Percentiles rank a stretch among this genome's conserved stretches.
Conservation (phyloP, 345 rosid genomes). For the Arabidopsis suecica region DNA sequence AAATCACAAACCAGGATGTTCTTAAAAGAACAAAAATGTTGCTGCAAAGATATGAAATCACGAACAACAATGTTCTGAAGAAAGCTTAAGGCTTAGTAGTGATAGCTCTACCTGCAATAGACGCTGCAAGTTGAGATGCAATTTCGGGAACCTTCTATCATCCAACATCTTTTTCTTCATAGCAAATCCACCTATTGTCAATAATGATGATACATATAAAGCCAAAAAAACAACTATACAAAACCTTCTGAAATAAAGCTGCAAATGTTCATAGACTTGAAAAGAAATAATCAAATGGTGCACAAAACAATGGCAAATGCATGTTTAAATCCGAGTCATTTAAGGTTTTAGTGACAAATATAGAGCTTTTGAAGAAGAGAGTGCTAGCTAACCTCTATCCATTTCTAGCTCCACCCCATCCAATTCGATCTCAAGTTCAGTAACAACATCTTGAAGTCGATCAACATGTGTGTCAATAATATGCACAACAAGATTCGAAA, state of each 20-base stretch:
- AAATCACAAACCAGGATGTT: conserved; percentile 8
- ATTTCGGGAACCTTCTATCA: conserved; percentile 88
- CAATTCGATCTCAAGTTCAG: conserved; percentile 88
- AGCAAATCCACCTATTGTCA: conserved; percentile 71
- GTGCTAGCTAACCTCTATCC: conserved; percentile 77
- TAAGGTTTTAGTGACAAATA: background rate
- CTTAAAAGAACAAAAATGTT: background rate
- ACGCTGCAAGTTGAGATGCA: conserved; percentile 94
- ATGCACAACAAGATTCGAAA: conserved; percentile 90
- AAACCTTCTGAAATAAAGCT: background rate
- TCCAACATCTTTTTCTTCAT: conserved; percentile 93
- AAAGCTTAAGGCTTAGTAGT: conserved; percentile 6
- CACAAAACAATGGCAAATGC: background rate
- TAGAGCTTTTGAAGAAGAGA: conserved; percentile 24
- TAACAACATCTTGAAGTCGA: conserved; percentile 90
- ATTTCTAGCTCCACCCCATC: conserved; percentile 87
- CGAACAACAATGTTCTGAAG: background rate
- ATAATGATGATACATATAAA: background rate
- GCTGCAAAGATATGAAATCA: conserved; percentile 59
- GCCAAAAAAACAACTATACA: conserved; percentile 1
- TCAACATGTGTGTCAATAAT: conserved; percentile 89
- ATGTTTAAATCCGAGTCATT: background rate
- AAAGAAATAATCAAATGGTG: conserved; percentile 2
- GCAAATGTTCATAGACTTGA: conserved; percentile 17
- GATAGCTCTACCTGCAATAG: conserved; percentile 73